Evolutionary conservation across 2,329 filamentous ascomycete species (phyloP), one percentile per base, ranked within the genome.

Genomic region (Leptographium lundbergii): DNA sequence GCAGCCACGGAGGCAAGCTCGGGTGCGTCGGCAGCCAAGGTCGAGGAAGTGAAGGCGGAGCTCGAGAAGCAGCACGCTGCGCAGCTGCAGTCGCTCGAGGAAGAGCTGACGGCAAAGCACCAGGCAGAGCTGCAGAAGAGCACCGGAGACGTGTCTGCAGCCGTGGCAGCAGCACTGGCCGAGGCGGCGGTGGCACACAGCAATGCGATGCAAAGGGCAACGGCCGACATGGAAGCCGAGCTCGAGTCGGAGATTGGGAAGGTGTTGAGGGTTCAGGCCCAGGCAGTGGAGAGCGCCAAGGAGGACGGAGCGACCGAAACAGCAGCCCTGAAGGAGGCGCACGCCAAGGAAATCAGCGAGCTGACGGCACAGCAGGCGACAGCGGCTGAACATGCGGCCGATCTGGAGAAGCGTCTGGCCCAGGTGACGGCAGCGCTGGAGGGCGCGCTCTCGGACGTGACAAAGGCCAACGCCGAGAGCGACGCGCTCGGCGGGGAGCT

Each of bases 401-500:
- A 71, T 55, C 71, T 74, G 39, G 65, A 68, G 34, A 69, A 69
- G 36, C 69, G 71, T 60, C 71, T 73, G 57, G 62, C 66, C 1
- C 69, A 72, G 22, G 66, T 74, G 14, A 69, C 76, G 57, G 71
- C 73, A 42, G 70, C 74, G 24, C 69, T 81, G 42, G 42, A 19
- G 19, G 42, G 19, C 6, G 19, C 42, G 17, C 42, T 17, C 19
- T 17, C 17, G 17, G 42, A 45, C 42, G 7, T 45, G 19, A 69
- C 67, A 57, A 76, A 77, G 66, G 68, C 73, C 2, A 71, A 79
- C 62, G 69, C 72, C 32, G 81, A 84, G 63, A 67, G 74, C 36
- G 74, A 76, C 62, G 73, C 76, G 27, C 68, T 83, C 62, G 75
- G 76, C 59, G 77, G 78, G 64, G 74, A 79, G 64, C 77, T 84